phyloP scores from a whole-genome alignment of 257 asterid species.

The Capsicum baccatum region DNA sequence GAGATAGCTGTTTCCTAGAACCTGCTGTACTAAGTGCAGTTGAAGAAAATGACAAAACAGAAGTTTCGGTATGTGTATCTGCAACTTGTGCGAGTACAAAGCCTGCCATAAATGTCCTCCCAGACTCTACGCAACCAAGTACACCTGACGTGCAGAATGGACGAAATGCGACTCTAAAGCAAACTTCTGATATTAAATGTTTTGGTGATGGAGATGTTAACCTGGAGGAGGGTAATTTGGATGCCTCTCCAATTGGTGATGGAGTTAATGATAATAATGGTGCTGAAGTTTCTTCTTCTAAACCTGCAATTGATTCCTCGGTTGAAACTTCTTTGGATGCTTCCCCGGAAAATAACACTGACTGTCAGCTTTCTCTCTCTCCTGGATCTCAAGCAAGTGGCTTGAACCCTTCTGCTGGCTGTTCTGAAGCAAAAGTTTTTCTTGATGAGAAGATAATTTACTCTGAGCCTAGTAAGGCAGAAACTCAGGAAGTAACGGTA shows the following conservation, averaged over 20 bases:
- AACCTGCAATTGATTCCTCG: constrained; percentile 20
- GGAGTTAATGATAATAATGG: constrained; percentile 15
- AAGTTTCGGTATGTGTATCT: constrained; percentile 18
- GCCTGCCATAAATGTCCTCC: background rate
- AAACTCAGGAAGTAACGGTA: constrained; percentile 9
- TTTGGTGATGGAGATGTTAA: constrained; percentile 3
- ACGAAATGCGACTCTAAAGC: background rate
- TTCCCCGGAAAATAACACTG: background rate
- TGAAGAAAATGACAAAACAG: constrained; percentile 3
- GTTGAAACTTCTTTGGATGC: constrained; percentile 13
- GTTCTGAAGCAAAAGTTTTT: constrained; percentile 13
- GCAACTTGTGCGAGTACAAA: constrained; percentile 23
- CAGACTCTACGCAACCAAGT: constrained; percentile 16
- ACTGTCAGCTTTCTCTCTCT: constrained; percentile 9
- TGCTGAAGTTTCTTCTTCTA: constrained; percentile 15
- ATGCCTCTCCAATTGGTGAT: constrained; percentile 16
- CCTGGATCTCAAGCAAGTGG: constrained; percentile 26
- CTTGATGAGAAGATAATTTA: background rate
- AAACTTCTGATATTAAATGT: background rate
- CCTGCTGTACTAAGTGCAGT: background rate
- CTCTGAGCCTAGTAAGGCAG: background rate
- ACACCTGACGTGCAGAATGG: constrained; percentile 18
- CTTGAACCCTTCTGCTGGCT: constrained; percentile 14
- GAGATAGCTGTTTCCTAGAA: constrained; percentile 7
- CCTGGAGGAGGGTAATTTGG: constrained; percentile 1